These are phyloP conservation scores for Colletotrichum truncatum DNA, from an alignment of 2,329 filamentous ascomycete species.

Conservation along the genomic window DNA sequence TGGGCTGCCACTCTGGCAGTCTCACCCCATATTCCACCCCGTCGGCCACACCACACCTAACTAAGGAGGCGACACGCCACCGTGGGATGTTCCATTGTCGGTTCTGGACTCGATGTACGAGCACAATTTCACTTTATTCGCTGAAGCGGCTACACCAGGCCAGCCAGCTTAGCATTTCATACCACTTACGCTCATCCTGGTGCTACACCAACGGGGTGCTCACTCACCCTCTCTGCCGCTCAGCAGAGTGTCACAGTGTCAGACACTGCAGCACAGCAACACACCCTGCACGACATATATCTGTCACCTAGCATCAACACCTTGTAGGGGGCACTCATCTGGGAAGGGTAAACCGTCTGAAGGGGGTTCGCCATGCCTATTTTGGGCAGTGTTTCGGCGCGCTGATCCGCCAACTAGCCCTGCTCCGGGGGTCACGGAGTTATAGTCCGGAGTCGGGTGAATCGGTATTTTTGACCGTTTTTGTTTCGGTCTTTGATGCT, in stretches of 20 bases:
- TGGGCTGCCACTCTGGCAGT: not conserved
- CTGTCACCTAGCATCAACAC: too few species aligned
- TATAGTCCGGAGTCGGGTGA: slow-evolving; percentile 13
- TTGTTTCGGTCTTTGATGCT: slow-evolving; percentile 1
- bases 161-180: not conserved
- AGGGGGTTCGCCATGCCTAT: slow-evolving; percentile 9
- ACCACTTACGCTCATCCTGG: not conserved
- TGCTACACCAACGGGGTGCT: too few species aligned
- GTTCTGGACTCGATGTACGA: slow-evolving; percentile 12
- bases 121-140: not conserved
- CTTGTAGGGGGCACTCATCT: too few species aligned
- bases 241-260: not conserved
- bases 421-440: slow-evolving; percentile 23
- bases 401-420: slow-evolving; percentile 22
- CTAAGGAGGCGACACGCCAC: not conserved
- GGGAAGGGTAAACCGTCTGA: too few species aligned
- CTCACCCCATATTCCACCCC: not conserved
- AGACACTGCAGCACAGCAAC: not conserved
- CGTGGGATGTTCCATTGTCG: slow-evolving; percentile 3
- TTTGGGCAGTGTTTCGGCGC: slow-evolving; percentile 22
- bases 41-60: not conserved
- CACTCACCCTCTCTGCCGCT: too few species aligned
- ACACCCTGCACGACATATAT: too few species aligned
- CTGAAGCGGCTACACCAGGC: not conserved
- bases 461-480: slow-evolving; percentile 9